A percentile compares a stretch with the other conserved stretches of the same genome.
Evolutionary conservation across 2,329 filamentous ascomycete species (phyloP).

Genomic region (Fusarium sp.): DNA sequence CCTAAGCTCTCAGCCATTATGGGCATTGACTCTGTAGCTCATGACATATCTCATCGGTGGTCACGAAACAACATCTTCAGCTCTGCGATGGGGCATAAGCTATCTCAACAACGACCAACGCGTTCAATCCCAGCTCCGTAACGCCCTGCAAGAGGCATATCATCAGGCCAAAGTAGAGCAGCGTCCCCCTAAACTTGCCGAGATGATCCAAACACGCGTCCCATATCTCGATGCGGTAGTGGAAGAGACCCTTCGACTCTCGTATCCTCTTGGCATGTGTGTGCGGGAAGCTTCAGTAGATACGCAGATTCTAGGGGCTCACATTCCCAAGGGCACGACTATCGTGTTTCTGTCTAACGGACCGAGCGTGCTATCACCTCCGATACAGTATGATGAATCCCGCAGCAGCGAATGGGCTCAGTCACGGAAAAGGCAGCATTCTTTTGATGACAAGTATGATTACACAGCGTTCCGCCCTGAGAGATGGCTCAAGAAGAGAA

Average conservation of each 20-base stretch:
- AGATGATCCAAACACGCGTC: slow-evolving; percentile 22
- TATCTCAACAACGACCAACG: slow-evolving; percentile 24
- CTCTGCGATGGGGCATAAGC: slow-evolving; percentile 23
- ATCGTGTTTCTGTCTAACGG: slow-evolving; percentile 28
- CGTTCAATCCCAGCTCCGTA: slow-evolving; percentile 12
- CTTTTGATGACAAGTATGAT: not conserved
- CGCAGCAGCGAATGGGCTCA: slow-evolving; percentile 19
- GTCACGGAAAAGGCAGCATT: not conserved
- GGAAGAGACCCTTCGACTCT: slow-evolving; percentile 20
- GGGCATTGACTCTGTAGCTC: not conserved
- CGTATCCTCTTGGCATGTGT: slow-evolving; percentile 18
- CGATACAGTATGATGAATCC: slow-evolving; percentile 8
- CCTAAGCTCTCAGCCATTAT: no score
- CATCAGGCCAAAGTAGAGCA: slow-evolving; percentile 1
- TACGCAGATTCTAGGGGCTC: slow-evolving; percentile 19
- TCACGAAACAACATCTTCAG: slow-evolving; percentile 30
- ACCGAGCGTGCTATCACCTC: slow-evolving; percentile 12
- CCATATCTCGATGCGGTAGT: slow-evolving; percentile 30
- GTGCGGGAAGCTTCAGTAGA: slow-evolving; percentile 20
- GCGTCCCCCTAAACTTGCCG: slow-evolving; percentile 10
- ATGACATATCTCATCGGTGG: slow-evolving; percentile 29
- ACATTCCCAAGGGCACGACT: slow-evolving; percentile 28
- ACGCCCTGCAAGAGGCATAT: slow-evolving; percentile 13
- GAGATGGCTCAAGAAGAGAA: slow-evolving; percentile 18
- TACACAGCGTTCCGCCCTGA: slow-evolving; percentile 21